Percentiles rank a stretch among this genome's conserved stretches.
These are phyloP conservation scores for Neurospora cerealis DNA, from an alignment of 495 filamentous ascomycete species.

Conservation along the genomic window DNA sequence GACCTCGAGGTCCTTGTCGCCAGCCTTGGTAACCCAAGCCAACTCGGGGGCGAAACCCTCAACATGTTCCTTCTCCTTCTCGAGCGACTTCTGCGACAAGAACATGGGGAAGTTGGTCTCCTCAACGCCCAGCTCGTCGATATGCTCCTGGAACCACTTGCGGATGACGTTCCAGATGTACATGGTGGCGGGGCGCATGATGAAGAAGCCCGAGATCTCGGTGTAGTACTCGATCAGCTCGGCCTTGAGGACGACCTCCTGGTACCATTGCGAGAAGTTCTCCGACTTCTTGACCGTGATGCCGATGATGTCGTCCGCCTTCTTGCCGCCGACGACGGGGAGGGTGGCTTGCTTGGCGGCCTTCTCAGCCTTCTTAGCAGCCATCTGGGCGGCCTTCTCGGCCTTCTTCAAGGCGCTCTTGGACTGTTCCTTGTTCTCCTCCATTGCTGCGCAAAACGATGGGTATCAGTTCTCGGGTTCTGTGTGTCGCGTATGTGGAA, in stretches of 20 bases:
- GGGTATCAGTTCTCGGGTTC: not conserved
- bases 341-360: constrained; percentile 44
- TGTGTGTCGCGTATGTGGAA: not conserved
- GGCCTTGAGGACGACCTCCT: constrained; percentile 89
- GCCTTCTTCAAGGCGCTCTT: constrained; percentile 69
- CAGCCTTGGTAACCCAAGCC: constrained; percentile 96
- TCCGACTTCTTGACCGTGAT: constrained; percentile 74
- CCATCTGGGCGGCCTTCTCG: constrained; percentile 54
- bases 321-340: constrained; percentile 40
- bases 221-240: constrained; percentile 68
- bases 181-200: constrained; percentile 78
- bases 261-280: constrained; percentile 92
- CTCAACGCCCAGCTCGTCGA: constrained; percentile 82
- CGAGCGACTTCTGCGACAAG: constrained; percentile 77
- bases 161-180: constrained; percentile 90
- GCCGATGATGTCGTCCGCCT: constrained; percentile 60
- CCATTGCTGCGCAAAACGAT: constrained; percentile 22
- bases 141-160: constrained; percentile 75
- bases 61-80: constrained; percentile 93
- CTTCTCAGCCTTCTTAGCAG: constrained; percentile 59
- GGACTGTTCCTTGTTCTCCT: constrained; percentile 40
- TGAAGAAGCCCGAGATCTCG: constrained; percentile 92
- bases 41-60: constrained; percentile 97
- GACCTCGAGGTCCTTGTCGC: constrained; percentile 83
- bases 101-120: constrained; percentile 96